Base-by-base conservation (phyloP, 2,329 filamentous ascomycete genomes). In the Leptographium procerum region DNA sequence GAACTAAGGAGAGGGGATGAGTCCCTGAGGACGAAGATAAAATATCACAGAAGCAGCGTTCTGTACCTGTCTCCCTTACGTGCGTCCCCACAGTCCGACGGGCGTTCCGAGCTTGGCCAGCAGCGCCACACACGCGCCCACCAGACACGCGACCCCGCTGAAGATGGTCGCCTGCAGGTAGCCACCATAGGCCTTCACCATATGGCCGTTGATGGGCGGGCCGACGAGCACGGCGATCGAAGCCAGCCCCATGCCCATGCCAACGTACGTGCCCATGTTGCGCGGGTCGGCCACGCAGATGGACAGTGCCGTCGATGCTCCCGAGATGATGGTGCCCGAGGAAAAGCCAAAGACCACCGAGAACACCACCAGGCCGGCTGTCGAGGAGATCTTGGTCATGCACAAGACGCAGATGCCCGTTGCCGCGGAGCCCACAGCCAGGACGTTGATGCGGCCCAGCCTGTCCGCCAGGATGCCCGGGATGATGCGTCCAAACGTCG, bases 391-490 rank as follows among this genome's bases (percentile, higher is more conserved):
- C 48, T 65, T 11, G 61, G 69, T 55, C 66, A 70, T 63, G 60
- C 65, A 59, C 62, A 68, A 54, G 65, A 69, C 63, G 56, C 65
- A 24, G 65, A 69, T 62, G 67, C 63, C 64, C 0, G 60, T 60
- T 19, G 22, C 16, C 6, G 61, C 22, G 28, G 59, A 60, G 7
- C 55, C 62, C 11, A 59, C 47, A 1, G 61, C 59, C 2, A 69
- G 57, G 1, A 73, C 63, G 54, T 82, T 80, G 33, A 83, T 61
- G 0, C 77, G 74, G 2, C 79, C 79, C n/a, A 72, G 67, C 58
- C 72, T 72, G 61, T 82, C 78, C 14, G 77, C 78, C 29, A 81
- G 63, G 57, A 79, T 71, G 51, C 77, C 78, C 0, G 80, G 79
- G 1, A 77, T 61, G 62, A 82, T 75, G 48, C 80, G 77, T 5